Conservation (phyloP, 352 stramenopile species). For the Elongisporangium anandrum region DNA sequence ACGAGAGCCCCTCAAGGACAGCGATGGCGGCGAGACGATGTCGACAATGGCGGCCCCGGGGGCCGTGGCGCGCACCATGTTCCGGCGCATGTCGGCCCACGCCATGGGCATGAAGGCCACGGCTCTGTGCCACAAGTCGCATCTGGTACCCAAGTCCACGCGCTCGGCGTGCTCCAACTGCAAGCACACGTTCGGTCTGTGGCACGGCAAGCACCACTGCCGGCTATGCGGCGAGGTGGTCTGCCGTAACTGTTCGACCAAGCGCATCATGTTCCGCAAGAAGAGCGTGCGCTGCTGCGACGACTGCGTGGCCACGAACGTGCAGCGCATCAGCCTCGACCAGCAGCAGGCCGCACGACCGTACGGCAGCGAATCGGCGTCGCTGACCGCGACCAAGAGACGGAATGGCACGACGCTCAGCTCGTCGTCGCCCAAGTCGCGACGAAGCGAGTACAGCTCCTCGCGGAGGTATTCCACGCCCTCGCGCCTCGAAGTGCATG, state of each 20-base stretch:
- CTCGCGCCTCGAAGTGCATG: not conserved
- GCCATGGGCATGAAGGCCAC: conserved; percentile 60
- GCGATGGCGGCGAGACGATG: not conserved
- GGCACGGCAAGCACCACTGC: conserved; percentile 71
- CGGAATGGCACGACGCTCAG: not conserved
- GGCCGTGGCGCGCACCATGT: conserved; percentile 13
- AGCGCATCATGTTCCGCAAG: conserved; percentile 64
- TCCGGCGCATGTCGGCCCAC: conserved; percentile 57
- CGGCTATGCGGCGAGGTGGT: conserved; percentile 76
- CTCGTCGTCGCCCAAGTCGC: not conserved
- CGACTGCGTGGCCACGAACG: conserved; percentile 63
- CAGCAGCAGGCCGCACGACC: not conserved
- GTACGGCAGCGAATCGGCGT: not conserved
- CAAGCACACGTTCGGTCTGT: conserved; percentile 52
- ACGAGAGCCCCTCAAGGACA: not conserved
- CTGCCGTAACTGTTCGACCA: conserved; percentile 64
- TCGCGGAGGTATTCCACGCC: not conserved
- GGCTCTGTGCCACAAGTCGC: conserved; percentile 66
- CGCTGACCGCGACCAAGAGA: not conserved
- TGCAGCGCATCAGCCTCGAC: conserved; percentile 14
- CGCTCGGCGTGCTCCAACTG: conserved; percentile 64
- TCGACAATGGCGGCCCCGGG: not conserved
- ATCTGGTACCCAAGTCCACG: conserved; percentile 74
- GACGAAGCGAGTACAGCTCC: not conserved
- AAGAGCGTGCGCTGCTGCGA: conserved; percentile 77